These are phyloP conservation scores for Pseudomassariella vexata DNA, from an alignment of 2,329 filamentous ascomycete genomes.

Conservation along the genomic window DNA sequence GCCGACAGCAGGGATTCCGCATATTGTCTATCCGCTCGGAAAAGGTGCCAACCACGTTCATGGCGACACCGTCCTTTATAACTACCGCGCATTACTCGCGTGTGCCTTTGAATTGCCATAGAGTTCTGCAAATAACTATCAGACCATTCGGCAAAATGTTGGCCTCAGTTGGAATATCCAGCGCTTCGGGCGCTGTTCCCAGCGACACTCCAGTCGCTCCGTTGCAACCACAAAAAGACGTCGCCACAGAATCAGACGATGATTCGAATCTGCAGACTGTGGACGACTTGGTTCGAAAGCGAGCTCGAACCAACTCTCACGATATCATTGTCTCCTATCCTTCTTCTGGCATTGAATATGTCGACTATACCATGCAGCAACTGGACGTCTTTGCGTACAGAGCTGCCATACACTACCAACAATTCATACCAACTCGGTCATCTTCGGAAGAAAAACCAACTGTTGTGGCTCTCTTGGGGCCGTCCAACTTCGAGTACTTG, in stretches of 20 bases:
- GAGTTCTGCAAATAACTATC: not conserved
- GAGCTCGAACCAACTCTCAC: constrained; percentile 27
- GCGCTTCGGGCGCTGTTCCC: not conserved
- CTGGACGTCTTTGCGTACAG: constrained; percentile 34
- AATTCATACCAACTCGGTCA: constrained; percentile 7
- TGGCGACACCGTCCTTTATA: not conserved
- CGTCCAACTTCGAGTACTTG: constrained; percentile 49
- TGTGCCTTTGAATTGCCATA: constrained; percentile 1
- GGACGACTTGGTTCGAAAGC: constrained; percentile 30
- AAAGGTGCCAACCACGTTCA: no score
- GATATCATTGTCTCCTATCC: constrained; percentile 37
- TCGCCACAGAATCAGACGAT: constrained; percentile 2
- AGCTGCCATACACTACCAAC: constrained; percentile 15
- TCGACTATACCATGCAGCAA: constrained; percentile 39
- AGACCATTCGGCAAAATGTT: not conserved
- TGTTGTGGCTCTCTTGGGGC: constrained; percentile 44
- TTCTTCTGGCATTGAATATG: constrained; percentile 33
- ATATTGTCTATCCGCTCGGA: no score
- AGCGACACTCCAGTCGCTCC: not conserved
- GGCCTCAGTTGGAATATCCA: not conserved
- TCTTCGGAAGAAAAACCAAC: constrained; percentile 14
- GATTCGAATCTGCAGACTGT: constrained; percentile 20
- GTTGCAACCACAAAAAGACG: not conserved
- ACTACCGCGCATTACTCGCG: not conserved
- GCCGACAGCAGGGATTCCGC: no score